phyloP scores from a whole-genome alignment of 352 stramenopile genomes.

The Globisporangium rhizosaccharum region DNA sequence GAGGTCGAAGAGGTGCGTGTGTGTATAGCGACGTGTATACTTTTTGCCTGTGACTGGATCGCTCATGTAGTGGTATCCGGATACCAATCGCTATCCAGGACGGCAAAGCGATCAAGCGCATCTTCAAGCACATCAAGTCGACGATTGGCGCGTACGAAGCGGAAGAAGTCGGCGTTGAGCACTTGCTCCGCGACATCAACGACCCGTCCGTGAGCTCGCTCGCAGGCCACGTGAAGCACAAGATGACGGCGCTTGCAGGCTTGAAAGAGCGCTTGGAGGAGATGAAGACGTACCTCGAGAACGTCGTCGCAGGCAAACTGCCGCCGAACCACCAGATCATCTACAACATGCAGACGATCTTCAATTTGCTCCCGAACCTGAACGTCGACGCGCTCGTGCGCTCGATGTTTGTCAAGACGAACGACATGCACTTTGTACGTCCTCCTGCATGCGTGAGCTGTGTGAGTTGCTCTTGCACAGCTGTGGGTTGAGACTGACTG shows the following conservation, averaged over 20 bases:
- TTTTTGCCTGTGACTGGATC: too few species aligned
- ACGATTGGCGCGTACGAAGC: slow-evolving; percentile 94
- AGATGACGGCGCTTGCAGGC: slow-evolving; percentile 93
- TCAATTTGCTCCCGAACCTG: slow-evolving; percentile 98
- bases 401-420: slow-evolving; percentile 98
- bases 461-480: not conserved
- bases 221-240: slow-evolving; percentile 98
- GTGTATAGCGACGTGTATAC: not conserved
- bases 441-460: not conserved
- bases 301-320: slow-evolving; percentile 77
- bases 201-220: slow-evolving; percentile 98
- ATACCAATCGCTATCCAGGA: slow-evolving; percentile 24
- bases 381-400: slow-evolving; percentile 96
- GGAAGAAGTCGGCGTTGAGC: slow-evolving; percentile 97
- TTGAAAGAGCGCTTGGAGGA: slow-evolving; percentile 95
- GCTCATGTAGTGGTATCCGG: not conserved
- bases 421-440: slow-evolving; percentile 99
- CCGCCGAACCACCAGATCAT: slow-evolving; percentile 92
- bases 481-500: not conserved
- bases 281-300: slow-evolving; percentile 97
- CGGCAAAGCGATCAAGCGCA: slow-evolving; percentile 94
- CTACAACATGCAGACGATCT: slow-evolving; percentile 99
- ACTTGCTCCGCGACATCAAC: slow-evolving; percentile 99
- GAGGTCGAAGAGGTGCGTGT: slow-evolving; percentile 88
- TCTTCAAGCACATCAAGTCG: slow-evolving; percentile 97